Evolutionary conservation across 257 asterid genomes (phyloP).

Genomic region (Solanum neorickii): DNA sequence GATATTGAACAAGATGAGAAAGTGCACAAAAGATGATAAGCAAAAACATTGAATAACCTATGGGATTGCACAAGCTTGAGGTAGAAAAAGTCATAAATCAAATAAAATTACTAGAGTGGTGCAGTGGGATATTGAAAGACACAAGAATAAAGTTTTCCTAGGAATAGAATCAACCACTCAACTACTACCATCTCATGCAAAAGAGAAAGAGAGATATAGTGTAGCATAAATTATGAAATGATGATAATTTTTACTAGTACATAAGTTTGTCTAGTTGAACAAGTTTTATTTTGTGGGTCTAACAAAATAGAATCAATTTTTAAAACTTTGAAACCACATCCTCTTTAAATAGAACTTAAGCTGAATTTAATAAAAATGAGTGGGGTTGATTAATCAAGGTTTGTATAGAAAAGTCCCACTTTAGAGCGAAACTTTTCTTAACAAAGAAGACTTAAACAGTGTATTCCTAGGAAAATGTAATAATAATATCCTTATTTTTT

Average conservation of each 20-base stretch:
- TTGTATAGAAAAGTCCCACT: neutral
- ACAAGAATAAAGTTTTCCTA: too few relatives aligned
- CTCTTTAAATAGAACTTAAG: neutral
- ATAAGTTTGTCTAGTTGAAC: neutral
- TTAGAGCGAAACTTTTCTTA: neutral
- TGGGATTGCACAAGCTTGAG: neutral
- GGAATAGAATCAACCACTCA: too few relatives aligned
- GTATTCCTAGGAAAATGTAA: too few relatives aligned
- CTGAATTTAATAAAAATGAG: neutral
- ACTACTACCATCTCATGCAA: too few relatives aligned
- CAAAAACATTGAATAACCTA: neutral
- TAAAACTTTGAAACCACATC: neutral
- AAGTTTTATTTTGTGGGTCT: too few relatives aligned
- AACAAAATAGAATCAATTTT: too few relatives aligned
- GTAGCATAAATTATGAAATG: neutral
- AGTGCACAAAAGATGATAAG: neutral
- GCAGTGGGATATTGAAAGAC: neutral
- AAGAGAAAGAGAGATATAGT: neutral
- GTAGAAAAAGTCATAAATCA: neutral
- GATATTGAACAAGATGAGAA: neutral
- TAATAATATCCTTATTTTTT: too few relatives aligned
- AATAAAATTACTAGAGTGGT: neutral
- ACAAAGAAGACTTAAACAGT: neutral
- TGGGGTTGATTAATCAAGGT: neutral
- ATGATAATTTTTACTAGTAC: neutral